Percentiles rank a stretch among this genome's conserved stretches.
phyloP scores from a whole-genome alignment of 352 stramenopile species.

The Pythium sukuiense region DNA sequence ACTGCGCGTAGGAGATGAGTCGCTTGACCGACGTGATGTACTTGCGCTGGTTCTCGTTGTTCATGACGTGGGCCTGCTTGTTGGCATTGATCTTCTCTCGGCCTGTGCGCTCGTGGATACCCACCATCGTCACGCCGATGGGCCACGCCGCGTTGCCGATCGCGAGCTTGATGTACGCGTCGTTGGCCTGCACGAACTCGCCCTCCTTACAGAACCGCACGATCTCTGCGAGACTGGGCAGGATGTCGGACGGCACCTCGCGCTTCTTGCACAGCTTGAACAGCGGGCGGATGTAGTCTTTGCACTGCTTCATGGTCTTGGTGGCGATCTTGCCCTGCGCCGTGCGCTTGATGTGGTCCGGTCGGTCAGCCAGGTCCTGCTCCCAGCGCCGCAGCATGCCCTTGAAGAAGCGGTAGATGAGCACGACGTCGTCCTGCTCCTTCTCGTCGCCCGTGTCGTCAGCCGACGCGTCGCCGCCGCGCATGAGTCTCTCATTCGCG shows the following conservation, averaged over 20 bases:
- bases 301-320: constrained; percentile 98
- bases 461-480: constrained; percentile 6
- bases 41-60: constrained; percentile 98
- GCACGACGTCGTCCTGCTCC: constrained; percentile 36
- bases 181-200: constrained; percentile 95
- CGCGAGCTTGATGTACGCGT: constrained; percentile 97
- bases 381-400: constrained; percentile 94
- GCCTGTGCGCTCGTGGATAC: constrained; percentile 96
- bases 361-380: constrained; percentile 81
- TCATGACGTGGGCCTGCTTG: constrained; percentile 99
- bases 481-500: background rate
- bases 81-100: constrained; percentile 95
- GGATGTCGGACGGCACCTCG: constrained; percentile 87
- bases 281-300: constrained; percentile 98
- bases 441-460: constrained; percentile 26
- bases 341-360: constrained; percentile 89
- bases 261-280: constrained; percentile 96
- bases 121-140: constrained; percentile 99
- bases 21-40: constrained; percentile 98
- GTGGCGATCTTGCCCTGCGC: constrained; percentile 93
- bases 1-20: constrained; percentile 97
- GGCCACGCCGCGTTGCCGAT: constrained; percentile 98
- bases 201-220: constrained; percentile 92
- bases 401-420: constrained; percentile 94
- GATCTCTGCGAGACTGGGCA: constrained; percentile 91